Evolutionary conservation across 1,284 basidiomycete species (phyloP).

Genomic region (Marasmius sp.): DNA sequence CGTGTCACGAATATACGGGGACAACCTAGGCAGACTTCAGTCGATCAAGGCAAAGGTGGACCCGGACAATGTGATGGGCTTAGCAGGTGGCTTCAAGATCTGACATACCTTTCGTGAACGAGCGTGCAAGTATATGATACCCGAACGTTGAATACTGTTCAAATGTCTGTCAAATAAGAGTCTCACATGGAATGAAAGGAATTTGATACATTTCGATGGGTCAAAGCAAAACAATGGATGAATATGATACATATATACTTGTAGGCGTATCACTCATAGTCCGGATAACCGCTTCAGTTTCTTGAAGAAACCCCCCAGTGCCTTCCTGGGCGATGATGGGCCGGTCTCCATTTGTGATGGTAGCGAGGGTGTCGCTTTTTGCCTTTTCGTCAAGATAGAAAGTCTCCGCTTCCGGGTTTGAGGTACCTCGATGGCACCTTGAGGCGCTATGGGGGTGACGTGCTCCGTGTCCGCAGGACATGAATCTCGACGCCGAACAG

Average conservation of each 20-base stretch:
- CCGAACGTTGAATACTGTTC: too few relatives aligned
- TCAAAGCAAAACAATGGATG: too few relatives aligned
- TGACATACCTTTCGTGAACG: background rate
- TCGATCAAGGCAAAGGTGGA: conserved; percentile 44
- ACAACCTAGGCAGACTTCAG: conserved; percentile 39
- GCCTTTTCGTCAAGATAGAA: background rate
- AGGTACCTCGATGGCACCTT: background rate
- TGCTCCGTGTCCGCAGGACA: background rate
- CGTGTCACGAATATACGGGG: conserved; percentile 44
- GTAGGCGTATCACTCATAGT: background rate
- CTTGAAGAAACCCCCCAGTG: background rate
- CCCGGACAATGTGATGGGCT: conserved; percentile 52
- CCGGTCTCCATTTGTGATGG: background rate
- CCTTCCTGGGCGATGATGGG: background rate
- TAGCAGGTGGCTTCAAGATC: conserved; percentile 51
- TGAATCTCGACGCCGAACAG: background rate
- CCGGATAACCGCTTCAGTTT: background rate
- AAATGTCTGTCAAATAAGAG: too few relatives aligned
- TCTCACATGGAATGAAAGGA: too few relatives aligned
- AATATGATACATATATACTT: too few relatives aligned
- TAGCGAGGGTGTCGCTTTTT: background rate
- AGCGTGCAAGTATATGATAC: too few relatives aligned
- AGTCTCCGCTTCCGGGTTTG: background rate
- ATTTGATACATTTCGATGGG: too few relatives aligned
- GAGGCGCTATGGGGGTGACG: background rate